These are phyloP conservation scores for Benincasa hispida DNA, from an alignment of 306 rosid genomes.

Conservation along the genomic window DNA sequence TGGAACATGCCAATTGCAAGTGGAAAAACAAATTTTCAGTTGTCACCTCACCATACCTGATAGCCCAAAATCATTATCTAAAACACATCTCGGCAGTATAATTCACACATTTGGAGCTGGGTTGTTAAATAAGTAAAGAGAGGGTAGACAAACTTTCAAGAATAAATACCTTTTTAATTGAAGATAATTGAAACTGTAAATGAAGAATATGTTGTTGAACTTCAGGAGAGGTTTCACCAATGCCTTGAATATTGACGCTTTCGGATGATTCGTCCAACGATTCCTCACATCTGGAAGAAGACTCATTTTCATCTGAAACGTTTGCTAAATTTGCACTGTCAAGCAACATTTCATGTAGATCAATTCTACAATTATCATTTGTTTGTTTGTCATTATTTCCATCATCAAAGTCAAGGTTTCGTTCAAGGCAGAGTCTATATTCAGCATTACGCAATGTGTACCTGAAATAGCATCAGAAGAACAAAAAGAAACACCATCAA, in stretches of 20 bases:
- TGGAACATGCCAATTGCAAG: neutral
- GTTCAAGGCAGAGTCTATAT: constrained; percentile 83
- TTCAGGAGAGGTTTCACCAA: constrained; percentile 64
- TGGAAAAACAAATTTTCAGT: neutral
- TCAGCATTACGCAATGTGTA: constrained; percentile 91
- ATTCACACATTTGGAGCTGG: neutral
- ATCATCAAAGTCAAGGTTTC: constrained; percentile 45
- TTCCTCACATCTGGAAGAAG: constrained; percentile 31
- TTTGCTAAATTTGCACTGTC: constrained; percentile 45
- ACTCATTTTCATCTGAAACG: constrained; percentile 30
- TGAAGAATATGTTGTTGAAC: constrained; percentile 57
- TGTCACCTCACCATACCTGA: neutral
- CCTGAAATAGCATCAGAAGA: constrained; percentile 28
- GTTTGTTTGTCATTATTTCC: constrained; percentile 34
- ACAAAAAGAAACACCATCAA: neutral
- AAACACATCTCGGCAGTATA: no score
- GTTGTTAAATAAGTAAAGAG: neutral
- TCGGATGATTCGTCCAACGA: constrained; percentile 17
- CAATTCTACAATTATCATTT: constrained; percentile 25
- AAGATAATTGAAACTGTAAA: constrained; percentile 70
- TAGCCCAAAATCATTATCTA: neutral
- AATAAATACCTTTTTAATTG: constrained; percentile 46
- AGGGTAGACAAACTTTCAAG: neutral
- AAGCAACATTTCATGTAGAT: constrained; percentile 42
- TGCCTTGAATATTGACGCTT: constrained; percentile 42